A percentile compares a stretch with the other conserved stretches of the same genome.
Conservation (phyloP, 306 rosid genomes). For the Canavalia ensiformis region DNA sequence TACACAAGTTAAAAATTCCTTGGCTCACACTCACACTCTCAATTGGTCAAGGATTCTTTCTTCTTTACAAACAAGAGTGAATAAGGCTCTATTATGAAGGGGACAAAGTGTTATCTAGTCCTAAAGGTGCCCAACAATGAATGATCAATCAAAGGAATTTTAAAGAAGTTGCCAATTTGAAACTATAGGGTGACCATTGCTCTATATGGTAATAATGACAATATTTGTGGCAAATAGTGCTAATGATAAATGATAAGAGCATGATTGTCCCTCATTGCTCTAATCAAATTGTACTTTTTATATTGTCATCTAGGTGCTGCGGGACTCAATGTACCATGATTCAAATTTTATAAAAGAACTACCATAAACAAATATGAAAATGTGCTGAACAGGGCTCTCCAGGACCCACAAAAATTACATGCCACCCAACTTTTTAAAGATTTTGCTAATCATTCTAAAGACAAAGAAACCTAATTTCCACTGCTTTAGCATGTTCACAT, state of each 20-base stretch:
- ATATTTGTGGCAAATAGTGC: constrained; percentile 26
- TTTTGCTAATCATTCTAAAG: constrained; percentile 28
- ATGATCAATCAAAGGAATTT: constrained; percentile 9
- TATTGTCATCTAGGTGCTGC: not conserved
- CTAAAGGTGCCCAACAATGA: not conserved
- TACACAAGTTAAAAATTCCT: constrained; percentile 30
- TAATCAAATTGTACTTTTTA: constrained; percentile 36
- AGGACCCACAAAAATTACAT: constrained; percentile 37
- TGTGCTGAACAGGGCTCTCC: constrained; percentile 11
- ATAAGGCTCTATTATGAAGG: not conserved
- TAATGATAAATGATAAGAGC: constrained; percentile 53
- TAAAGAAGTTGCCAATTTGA: constrained; percentile 34
- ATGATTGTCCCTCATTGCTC: constrained; percentile 54
- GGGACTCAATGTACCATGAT: constrained; percentile 22
- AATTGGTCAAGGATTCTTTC: not conserved
- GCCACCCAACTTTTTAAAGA: constrained; percentile 29
- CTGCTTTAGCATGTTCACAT: constrained; percentile 40
- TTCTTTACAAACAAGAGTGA: constrained; percentile 35
- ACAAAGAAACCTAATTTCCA: constrained; percentile 16
- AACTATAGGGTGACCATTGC: constrained; percentile 28
- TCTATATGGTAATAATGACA: constrained; percentile 38
- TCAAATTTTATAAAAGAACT: constrained; percentile 2
- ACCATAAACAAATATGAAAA: constrained; percentile 20
- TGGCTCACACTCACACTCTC: constrained; percentile 43
- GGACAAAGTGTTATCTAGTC: constrained; percentile 33